These are phyloP conservation scores for Teratosphaeria viscida DNA, from an alignment of 2,329 filamentous ascomycete genomes.

Conservation along the genomic window DNA sequence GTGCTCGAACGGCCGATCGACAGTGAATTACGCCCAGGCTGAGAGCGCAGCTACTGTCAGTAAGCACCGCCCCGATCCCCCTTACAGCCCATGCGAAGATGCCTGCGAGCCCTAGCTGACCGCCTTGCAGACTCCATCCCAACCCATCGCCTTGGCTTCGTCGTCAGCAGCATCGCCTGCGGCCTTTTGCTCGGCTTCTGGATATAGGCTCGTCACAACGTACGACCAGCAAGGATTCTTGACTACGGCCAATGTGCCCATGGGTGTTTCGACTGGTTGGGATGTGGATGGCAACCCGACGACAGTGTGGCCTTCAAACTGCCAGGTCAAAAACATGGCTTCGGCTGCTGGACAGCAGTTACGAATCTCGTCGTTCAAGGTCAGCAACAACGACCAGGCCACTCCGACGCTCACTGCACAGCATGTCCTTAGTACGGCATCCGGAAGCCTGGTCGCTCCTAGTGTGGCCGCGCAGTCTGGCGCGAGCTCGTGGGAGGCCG, in stretches of 20 bases:
- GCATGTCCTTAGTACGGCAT: background rate
- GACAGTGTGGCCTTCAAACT: slow-evolving; percentile 21
- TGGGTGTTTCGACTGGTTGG: slow-evolving; percentile 32
- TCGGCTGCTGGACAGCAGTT: slow-evolving; percentile 4
- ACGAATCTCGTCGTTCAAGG: background rate
- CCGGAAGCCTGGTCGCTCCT: background rate
- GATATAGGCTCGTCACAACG: slow-evolving; percentile 36
- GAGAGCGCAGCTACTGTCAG: slow-evolving; percentile 51
- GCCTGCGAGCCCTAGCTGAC: slow-evolving; percentile 16
- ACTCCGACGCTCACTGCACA: background rate
- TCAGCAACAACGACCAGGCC: background rate
- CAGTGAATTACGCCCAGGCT: slow-evolving; percentile 43
- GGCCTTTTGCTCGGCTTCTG: slow-evolving; percentile 33
- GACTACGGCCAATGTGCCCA: slow-evolving; percentile 33
- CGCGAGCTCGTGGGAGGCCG: background rate
- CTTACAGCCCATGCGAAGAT: slow-evolving; percentile 15
- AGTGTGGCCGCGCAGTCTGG: background rate
- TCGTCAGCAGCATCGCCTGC: slow-evolving; percentile 34
- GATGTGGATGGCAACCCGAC: slow-evolving; percentile 37
- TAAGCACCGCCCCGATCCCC: slow-evolving; percentile 34
- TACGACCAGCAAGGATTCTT: slow-evolving; percentile 42
- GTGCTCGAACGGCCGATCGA: slow-evolving; percentile 17
- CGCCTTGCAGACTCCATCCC: slow-evolving; percentile 39
- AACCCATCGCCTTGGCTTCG: slow-evolving; percentile 42
- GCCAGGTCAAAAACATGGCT: slow-evolving; percentile 5